A percentile compares a stretch with the other conserved stretches of the same genome.
phyloP scores from a whole-genome alignment of 768 basidiomycete genomes.

The Boletus reticulatus region DNA sequence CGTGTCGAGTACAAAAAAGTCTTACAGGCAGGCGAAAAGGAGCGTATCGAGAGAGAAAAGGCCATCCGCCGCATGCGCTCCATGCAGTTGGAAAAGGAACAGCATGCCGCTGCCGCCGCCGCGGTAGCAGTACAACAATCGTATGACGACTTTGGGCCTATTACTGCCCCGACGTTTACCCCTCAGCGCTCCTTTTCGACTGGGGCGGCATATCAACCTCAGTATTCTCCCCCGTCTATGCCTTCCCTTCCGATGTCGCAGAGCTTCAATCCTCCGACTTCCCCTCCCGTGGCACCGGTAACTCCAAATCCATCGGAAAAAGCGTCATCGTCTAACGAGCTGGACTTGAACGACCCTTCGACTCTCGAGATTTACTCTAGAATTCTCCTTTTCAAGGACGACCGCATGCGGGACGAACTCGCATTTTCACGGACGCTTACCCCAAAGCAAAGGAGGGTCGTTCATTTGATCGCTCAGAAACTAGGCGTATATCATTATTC shows the following conservation, averaged over 20 bases:
- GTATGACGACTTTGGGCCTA: conserved; percentile 76
- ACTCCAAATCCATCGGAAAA: conserved; percentile 70
- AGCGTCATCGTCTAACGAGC: conserved; percentile 57
- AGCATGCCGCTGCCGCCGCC: conserved; percentile 30
- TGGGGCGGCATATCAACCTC: conserved; percentile 54
- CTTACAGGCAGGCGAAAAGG: conserved; percentile 98
- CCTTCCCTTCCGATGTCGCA: conserved; percentile 41
- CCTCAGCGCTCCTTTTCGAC: conserved; percentile 76
- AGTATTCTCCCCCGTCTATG: conserved; percentile 64
- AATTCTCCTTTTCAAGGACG: conserved; percentile 95
- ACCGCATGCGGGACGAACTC: conserved; percentile 94
- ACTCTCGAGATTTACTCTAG: conserved; percentile 97
- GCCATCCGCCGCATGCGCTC: conserved; percentile 97
- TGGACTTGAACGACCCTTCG: conserved; percentile 94
- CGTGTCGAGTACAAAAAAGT: conserved; percentile 99
- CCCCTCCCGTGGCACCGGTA: conserved; percentile 53
- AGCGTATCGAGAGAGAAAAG: conserved; percentile 97
- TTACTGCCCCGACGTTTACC: conserved; percentile 53
- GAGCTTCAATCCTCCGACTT: conserved; percentile 41
- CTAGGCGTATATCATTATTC: conserved; percentile 94
- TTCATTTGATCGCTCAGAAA: conserved; percentile 96
- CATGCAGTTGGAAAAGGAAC: conserved; percentile 92
- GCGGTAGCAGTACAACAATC: conserved; percentile 35
- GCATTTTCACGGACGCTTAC: conserved; percentile 89
- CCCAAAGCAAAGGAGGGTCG: conserved; percentile 85